A percentile compares a stretch with the other conserved stretches of the same genome.
Conservation (phyloP, 1,139 yeast species). For the Pichiaceae sp. region DNA sequence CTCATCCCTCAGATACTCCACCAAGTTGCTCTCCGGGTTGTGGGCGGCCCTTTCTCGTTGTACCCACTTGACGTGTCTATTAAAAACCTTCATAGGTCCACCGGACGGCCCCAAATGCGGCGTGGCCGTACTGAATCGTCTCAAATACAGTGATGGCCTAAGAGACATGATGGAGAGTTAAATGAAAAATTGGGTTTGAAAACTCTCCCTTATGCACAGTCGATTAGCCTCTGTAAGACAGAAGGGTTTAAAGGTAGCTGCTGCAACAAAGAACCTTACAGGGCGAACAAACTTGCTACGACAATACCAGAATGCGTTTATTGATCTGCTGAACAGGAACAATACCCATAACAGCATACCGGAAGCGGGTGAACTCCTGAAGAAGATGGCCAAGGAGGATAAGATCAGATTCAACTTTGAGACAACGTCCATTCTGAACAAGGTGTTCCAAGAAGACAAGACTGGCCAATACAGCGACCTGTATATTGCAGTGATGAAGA, state of each 20-base stretch:
- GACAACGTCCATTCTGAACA: constrained; percentile 7
- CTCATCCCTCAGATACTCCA: constrained; percentile 72
- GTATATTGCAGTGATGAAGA: constrained; percentile 6
- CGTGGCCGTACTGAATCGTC: background rate
- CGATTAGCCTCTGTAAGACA: too few species aligned
- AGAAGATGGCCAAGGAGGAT: background rate
- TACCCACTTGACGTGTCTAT: constrained; percentile 46
- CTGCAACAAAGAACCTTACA: too few species aligned
- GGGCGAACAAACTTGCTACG: too few species aligned
- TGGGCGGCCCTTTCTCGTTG: constrained; percentile 51
- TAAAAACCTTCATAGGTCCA: constrained; percentile 45
- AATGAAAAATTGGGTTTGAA: too few species aligned
- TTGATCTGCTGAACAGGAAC: too few species aligned
- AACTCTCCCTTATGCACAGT: too few species aligned
- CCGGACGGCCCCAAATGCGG: background rate
- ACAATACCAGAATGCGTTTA: too few species aligned
- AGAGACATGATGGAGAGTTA: too few species aligned
- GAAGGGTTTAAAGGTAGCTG: too few species aligned
- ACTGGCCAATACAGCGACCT: constrained; percentile 4
- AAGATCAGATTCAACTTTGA: background rate
- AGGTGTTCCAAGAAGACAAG: constrained; percentile 6
- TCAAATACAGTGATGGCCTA: background rate
- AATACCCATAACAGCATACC: background rate
- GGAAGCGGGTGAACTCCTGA: background rate
- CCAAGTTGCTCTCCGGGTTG: constrained; percentile 43